These are phyloP conservation scores for Pontederia crassipes DNA, from an alignment of 176 grass and related monocot genomes.

Conservation along the genomic window DNA sequence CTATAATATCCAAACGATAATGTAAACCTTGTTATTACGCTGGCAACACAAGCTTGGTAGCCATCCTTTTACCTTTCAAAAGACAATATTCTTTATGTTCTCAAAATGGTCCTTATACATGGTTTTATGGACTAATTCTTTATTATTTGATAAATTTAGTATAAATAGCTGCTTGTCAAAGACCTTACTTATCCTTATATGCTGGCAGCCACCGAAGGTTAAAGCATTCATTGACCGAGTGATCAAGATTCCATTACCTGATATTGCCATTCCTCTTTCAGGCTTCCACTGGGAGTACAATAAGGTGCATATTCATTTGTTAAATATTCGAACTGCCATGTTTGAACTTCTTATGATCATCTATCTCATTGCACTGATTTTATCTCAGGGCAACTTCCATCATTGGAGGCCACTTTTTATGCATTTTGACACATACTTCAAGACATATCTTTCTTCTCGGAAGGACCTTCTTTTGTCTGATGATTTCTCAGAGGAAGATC, in stretches of 20 bases:
- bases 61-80: no score
- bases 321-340: not conserved
- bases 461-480: slow-evolving; percentile 90
- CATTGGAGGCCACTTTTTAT: slow-evolving; percentile 95
- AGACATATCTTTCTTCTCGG: slow-evolving; percentile 75
- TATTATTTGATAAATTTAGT: not conserved
- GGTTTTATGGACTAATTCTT: not conserved
- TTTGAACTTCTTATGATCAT: slow-evolving; percentile 19
- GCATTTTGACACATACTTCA: slow-evolving; percentile 95
- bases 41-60: no score
- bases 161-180: not conserved
- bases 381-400: slow-evolving; percentile 84
- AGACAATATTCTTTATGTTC: no score
- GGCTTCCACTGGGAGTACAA: slow-evolving; percentile 89
- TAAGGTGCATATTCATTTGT: slow-evolving; percentile 41
- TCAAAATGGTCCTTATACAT: no score
- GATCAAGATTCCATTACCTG: slow-evolving; percentile 87
- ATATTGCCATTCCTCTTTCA: slow-evolving; percentile 94
- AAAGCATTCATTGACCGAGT: slow-evolving; percentile 97
- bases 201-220: slow-evolving; percentile 79
- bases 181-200: not conserved
- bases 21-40: no score
- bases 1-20: no score
- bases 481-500: slow-evolving; percentile 58
- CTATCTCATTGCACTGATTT: slow-evolving; percentile 5